A percentile compares a stretch with the other conserved stretches of the same genome.
Conservation (phyloP, 2,329 filamentous ascomycete species). For the Raffaelea ambrosiae region DNA sequence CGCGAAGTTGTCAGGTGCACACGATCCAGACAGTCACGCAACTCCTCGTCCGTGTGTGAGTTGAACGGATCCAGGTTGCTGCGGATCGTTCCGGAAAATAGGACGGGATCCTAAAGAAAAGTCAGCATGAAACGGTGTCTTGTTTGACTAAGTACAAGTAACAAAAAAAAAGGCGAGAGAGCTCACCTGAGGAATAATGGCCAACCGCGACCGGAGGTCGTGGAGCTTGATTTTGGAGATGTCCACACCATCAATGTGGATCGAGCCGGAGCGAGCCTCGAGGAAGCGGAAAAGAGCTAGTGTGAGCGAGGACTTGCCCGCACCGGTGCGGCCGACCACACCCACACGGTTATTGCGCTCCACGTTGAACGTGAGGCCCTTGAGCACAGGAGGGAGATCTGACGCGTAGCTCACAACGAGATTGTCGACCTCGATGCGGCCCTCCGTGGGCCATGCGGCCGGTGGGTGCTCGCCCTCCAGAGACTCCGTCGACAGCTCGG, state of each 20-base stretch:
- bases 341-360: slow-evolving; percentile 61
- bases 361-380: slow-evolving; percentile 58
- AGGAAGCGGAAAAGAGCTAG: slow-evolving; percentile 72
- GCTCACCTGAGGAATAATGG: slow-evolving; percentile 62
- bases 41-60: slow-evolving; percentile 57
- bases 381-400: slow-evolving; percentile 63
- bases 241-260: slow-evolving; percentile 65
- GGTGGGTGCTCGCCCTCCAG: slow-evolving; percentile 53
- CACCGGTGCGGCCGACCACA: slow-evolving; percentile 71
- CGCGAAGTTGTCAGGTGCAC: slow-evolving; percentile 49
- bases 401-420: slow-evolving; percentile 64
- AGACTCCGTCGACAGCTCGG: slow-evolving; percentile 57
- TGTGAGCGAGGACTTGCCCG: slow-evolving; percentile 69
- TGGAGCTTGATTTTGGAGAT: slow-evolving; percentile 64
- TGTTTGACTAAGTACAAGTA: too few species aligned
- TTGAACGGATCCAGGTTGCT: slow-evolving; percentile 72
- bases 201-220: slow-evolving; percentile 62
- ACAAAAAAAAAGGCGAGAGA: background rate
- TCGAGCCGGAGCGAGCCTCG: slow-evolving; percentile 56
- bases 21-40: slow-evolving; percentile 59
- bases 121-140: too few species aligned
- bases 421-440: slow-evolving; percentile 63
- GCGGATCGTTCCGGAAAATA: slow-evolving; percentile 72
- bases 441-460: slow-evolving; percentile 67
- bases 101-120: slow-evolving; percentile 55